Conservation (phyloP, 768 basidiomycete species). For the Trametes sanguinea region DNA sequence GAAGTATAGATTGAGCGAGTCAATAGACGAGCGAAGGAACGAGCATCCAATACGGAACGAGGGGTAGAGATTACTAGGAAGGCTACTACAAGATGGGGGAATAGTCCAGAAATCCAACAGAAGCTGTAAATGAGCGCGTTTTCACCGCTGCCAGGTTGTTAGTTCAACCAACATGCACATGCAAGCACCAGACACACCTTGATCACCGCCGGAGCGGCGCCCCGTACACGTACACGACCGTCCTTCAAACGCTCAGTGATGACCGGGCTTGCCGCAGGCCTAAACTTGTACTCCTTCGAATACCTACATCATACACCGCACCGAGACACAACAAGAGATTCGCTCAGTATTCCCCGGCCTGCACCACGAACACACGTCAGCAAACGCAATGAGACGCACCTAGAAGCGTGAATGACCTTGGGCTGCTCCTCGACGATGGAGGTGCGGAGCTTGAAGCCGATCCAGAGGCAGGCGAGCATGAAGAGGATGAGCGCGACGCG, state of each 20-base stretch:
- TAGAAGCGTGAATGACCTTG: conserved; percentile 59
- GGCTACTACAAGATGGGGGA: too few relatives aligned
- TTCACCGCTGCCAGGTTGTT: too few relatives aligned
- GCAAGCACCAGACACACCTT: conserved; percentile 4
- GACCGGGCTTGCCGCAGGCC: conserved; percentile 84
- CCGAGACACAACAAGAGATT: not conserved
- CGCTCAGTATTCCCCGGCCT: not conserved
- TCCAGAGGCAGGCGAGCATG: conserved; percentile 43
- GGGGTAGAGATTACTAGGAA: too few relatives aligned
- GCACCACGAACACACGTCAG: not conserved
- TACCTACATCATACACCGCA: conserved; percentile 50
- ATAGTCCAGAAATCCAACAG: too few relatives aligned
- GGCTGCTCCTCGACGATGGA: conserved; percentile 30
- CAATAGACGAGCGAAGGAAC: too few relatives aligned
- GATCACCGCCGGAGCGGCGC: conserved; percentile 49
- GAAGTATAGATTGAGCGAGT: too few relatives aligned
- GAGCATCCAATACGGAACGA: too few relatives aligned
- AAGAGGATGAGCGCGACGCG: conserved; percentile 48
- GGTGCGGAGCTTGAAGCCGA: conserved; percentile 35
- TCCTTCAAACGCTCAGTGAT: conserved; percentile 77
- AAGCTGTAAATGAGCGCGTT: too few relatives aligned
- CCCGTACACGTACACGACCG: conserved; percentile 68
- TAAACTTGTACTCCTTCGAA: conserved; percentile 77
- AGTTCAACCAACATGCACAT: too few relatives aligned
- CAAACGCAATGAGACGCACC: conserved; percentile 44